Evolutionary conservation across 148 eudicot species (phyloP), one percentile per base, ranked within the genome.

Genomic region (Bassia scoparia): DNA sequence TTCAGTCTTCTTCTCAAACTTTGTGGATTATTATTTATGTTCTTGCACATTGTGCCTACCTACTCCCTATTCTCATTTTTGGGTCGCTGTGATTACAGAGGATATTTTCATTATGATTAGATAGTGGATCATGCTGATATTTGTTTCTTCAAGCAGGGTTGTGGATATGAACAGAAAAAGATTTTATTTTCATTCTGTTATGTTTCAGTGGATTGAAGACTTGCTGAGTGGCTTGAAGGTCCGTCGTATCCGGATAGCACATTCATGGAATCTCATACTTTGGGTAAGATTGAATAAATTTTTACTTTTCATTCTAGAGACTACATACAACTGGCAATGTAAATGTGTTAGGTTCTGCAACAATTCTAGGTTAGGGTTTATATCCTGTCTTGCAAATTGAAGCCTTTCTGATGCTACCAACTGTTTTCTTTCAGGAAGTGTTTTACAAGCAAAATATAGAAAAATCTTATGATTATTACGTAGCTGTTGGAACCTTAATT

Each of bases 401-500:
- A 65, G 50, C 59, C 29, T 44, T 20, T 61, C 21, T 70, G 34
- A 69, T 43, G 49, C 46, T 58, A 7, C 31, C 48, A 53, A 43
- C 35, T 46, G 68, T 29, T 74, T 48, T 27, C 35, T 69, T 67
- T 35, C 83, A 93, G 98, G 98, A 76, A 88, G 68, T 81, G 98
- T 96, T 73, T 44, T 67, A 88, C 61, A 78, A 37, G 73, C 93
- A 86, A 82, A 81, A 83, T 68, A 78, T 93, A 67, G 63, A 24
- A 17, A 73, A 55, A 67, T 87, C 98, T 65, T 83, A 86, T 61
- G 77, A 72, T 67, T 90, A 88, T 68, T 93, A 88, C 81, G 82
- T 90, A 78, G 96, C 93, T 71, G 83, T 90, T 63, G 93, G 59
- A 93, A 93, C 78, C 71, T 87, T 68, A 88, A 90, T 79, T 35